These are phyloP conservation scores for Asterella californica DNA, from an alignment of 225 moss, liverwort and hornwort species.

Conservation along the genomic window DNA sequence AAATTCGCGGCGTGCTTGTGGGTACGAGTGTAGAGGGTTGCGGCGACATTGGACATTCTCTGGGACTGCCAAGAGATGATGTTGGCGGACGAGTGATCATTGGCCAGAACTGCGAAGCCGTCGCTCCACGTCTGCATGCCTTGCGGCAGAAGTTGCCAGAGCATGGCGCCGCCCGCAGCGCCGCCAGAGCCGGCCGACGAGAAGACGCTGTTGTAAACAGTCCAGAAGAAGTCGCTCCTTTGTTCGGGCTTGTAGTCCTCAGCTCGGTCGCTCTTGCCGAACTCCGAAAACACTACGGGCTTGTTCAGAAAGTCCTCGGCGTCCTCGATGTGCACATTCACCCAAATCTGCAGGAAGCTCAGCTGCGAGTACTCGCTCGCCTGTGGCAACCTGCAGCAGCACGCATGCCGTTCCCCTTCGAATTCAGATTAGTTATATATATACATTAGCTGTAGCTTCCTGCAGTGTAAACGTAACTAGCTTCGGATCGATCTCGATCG, in stretches of 20 bases:
- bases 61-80: constrained; percentile 23
- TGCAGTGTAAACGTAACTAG: no score
- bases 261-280: constrained; percentile 14
- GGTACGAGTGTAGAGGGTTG: neutral
- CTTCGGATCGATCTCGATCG: no score
- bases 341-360: constrained; percentile 21
- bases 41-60: neutral
- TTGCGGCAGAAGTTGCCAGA: constrained; percentile 21
- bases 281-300: constrained; percentile 23
- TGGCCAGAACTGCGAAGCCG: neutral
- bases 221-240: constrained; percentile 18
- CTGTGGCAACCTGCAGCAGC: constrained; percentile 12
- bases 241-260: constrained; percentile 5
- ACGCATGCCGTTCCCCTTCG: neutral
- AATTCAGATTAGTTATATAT: no score
- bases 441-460: no score
- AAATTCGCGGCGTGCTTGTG: neutral
- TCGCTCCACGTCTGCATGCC: constrained; percentile 21
- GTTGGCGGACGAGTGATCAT: neutral
- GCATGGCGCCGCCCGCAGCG: constrained; percentile 14
- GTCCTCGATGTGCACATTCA: constrained; percentile 18
- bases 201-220: constrained; percentile 19
- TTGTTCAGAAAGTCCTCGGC: constrained; percentile 1
- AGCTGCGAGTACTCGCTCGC: neutral
- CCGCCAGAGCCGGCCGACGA: constrained; percentile 13